Percentiles rank a stretch among this genome's conserved stretches.
phyloP scores from a whole-genome alignment of 2,329 filamentous ascomycete species.

The Coniosporium tulheliwenetii region DNA sequence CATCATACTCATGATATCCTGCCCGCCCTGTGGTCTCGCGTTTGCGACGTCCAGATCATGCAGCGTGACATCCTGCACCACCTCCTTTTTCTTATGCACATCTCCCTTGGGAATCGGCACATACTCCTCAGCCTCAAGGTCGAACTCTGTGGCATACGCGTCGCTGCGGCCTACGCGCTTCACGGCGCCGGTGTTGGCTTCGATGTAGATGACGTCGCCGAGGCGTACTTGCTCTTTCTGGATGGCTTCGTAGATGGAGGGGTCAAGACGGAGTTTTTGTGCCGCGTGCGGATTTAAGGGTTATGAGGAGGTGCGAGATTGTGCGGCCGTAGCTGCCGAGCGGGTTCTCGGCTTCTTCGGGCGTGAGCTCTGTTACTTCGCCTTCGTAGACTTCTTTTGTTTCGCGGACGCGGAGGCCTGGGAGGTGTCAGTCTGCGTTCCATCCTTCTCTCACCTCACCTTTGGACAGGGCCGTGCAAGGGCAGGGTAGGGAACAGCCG shows the following conservation, averaged over 20 bases:
- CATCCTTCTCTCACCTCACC: too few relatives aligned
- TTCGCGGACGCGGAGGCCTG: conserved; percentile 79
- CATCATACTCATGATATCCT: conserved; percentile 99
- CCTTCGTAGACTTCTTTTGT: conserved; percentile 99
- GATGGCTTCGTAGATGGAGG: conserved; percentile 97
- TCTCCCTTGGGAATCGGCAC: conserved; percentile 97
- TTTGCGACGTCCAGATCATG: conserved; percentile 96
- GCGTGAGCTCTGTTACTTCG: conserved; percentile 93
- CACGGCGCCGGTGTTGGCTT: conserved; percentile 95
- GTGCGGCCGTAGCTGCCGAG: conserved; percentile 94
- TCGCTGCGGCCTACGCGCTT: conserved; percentile 94
- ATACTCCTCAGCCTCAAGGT: conserved; percentile 96
- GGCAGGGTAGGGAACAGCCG: conserved; percentile 1
- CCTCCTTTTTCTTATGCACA: conserved; percentile 99
- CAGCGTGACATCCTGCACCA: conserved; percentile 94
- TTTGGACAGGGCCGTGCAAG: too few relatives aligned
- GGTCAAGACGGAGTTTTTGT: conserved; percentile 96
- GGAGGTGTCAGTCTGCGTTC: background rate
- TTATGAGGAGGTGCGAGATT: conserved; percentile 88
- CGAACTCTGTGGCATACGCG: conserved; percentile 95
- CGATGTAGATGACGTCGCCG: conserved; percentile 97
- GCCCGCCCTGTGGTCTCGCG: conserved; percentile 83
- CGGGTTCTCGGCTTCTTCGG: conserved; percentile 95
- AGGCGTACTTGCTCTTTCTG: conserved; percentile 95
- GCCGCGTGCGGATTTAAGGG: conserved; percentile 85